phyloP scores from a whole-genome alignment of 805 yeast genomes.

The Zygosaccharomyces bisporus region DNA sequence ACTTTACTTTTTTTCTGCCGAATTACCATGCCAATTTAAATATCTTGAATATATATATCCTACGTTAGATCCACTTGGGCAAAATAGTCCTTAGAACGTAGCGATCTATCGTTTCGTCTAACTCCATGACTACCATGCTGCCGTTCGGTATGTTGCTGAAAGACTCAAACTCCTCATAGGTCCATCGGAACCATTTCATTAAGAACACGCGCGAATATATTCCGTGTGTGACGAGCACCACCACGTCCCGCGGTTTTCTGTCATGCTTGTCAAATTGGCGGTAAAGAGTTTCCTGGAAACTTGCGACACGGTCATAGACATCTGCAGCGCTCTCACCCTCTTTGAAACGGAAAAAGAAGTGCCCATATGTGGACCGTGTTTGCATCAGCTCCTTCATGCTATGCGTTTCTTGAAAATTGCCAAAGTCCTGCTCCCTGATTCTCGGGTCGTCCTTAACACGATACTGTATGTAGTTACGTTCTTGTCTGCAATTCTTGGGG shows the following conservation, averaged over 20 bases:
- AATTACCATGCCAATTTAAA: constrained; percentile 16
- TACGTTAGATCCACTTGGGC: constrained; percentile 70
- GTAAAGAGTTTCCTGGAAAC: constrained; percentile 82
- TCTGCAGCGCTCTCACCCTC: constrained; percentile 96
- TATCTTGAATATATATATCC: constrained; percentile 23
- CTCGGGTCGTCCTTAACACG: constrained; percentile 81
- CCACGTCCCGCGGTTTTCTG: constrained; percentile 65
- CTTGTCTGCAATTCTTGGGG: constrained; percentile 20
- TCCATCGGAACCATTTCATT: constrained; percentile 95
- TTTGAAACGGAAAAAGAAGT: constrained; percentile 84
- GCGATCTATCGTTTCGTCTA: constrained; percentile 44
- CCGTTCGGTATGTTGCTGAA: constrained; percentile 84
- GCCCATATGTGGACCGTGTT: constrained; percentile 84
- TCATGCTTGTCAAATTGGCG: constrained; percentile 66
- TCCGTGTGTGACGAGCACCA: constrained; percentile 88
- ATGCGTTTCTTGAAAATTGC: constrained; percentile 78
- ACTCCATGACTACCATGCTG: constrained; percentile 74
- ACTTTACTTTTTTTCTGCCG: no score
- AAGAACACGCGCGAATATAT: constrained; percentile 90
- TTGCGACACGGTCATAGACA: constrained; percentile 86
- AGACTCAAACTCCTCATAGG: constrained; percentile 82
- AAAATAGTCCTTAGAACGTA: constrained; percentile 59
- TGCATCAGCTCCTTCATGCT: constrained; percentile 79
- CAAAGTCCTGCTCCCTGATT: constrained; percentile 92
- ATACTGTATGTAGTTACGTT: constrained; percentile 42